Percentiles rank a stretch among this genome's conserved stretches.
These are phyloP conservation scores for Suillus alpinus DNA, from an alignment of 768 basidiomycete genomes.

Conservation along the genomic window DNA sequence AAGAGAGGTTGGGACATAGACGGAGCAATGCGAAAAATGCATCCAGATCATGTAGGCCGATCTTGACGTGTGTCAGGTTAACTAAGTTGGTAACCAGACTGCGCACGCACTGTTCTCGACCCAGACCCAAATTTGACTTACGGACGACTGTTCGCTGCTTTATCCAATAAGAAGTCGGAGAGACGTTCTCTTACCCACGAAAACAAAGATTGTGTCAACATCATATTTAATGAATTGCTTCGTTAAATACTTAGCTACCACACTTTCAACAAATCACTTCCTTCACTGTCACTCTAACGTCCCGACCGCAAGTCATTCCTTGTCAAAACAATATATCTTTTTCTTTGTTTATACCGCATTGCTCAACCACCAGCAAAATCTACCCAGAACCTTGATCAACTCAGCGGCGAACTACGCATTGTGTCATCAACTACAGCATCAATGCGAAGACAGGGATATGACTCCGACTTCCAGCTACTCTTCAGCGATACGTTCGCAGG, in stretches of 20 bases:
- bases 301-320: background rate
- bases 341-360: background rate
- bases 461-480: background rate
- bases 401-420: background rate
- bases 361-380: too few species aligned
- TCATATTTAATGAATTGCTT: too few species aligned
- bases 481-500: background rate
- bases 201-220: too few species aligned
- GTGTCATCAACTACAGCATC: background rate
- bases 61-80: slow-evolving; percentile 12
- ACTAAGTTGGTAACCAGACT: too few species aligned
- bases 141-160: too few species aligned
- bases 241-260: too few species aligned
- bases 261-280: too few species aligned
- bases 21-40: slow-evolving; percentile 17
- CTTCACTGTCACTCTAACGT: background rate
- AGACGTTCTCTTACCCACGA: too few species aligned
- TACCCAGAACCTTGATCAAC: background rate
- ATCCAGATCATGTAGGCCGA: background rate
- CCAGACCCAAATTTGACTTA: too few species aligned
- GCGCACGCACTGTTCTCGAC: too few species aligned
- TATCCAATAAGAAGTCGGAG: too few species aligned
- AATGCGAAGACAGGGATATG: background rate
- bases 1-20: slow-evolving; percentile 11
- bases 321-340: background rate